Percentiles rank a stretch among this genome's conserved stretches.
phyloP scores from a whole-genome alignment of 768 basidiomycete genomes.

The Tulasnella sp. region DNA sequence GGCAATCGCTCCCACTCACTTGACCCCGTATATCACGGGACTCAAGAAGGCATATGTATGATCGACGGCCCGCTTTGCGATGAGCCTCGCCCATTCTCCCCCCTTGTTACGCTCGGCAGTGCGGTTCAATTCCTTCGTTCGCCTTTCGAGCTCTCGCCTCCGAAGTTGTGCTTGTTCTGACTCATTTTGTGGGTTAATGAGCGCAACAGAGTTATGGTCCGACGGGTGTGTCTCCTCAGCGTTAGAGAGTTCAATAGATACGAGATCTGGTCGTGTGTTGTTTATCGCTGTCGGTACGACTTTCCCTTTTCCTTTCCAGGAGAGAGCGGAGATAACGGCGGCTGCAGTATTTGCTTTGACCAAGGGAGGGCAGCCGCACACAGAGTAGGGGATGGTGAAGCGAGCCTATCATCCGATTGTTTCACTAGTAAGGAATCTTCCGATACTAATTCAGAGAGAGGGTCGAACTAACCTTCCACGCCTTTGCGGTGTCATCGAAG shows the following conservation, averaged over 20 bases:
- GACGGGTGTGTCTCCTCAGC: slow-evolving; percentile 19
- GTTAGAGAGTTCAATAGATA: slow-evolving; percentile 14
- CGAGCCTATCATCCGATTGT: slow-evolving; percentile 28
- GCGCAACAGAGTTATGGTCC: slow-evolving; percentile 17
- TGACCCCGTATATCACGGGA: slow-evolving; percentile 1
- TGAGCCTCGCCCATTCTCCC: slow-evolving; percentile 15
- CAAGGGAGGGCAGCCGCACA: slow-evolving; percentile 47
- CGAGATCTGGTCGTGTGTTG: slow-evolving; percentile 19
- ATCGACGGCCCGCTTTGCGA: slow-evolving; percentile 6
- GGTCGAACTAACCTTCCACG: slow-evolving; percentile 32
- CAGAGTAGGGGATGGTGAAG: slow-evolving; percentile 43
- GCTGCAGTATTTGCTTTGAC: neutral
- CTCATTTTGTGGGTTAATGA: slow-evolving; percentile 8
- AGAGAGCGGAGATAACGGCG: neutral
- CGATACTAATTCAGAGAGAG: neutral
- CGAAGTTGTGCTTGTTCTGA: slow-evolving; percentile 1
- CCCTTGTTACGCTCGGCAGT: slow-evolving; percentile 5
- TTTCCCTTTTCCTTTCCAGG: slow-evolving; percentile 12
- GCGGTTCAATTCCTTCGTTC: slow-evolving; percentile 3
- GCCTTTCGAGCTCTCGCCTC: neutral
- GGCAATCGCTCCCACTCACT: neutral
- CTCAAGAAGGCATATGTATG: slow-evolving; percentile 9
- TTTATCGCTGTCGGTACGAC: neutral
- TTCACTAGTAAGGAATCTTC: too few relatives aligned
- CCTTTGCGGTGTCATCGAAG: slow-evolving; percentile 43